phyloP scores from a whole-genome alignment of 345 rosid species.

The Leavenworthia alabamica region DNA sequence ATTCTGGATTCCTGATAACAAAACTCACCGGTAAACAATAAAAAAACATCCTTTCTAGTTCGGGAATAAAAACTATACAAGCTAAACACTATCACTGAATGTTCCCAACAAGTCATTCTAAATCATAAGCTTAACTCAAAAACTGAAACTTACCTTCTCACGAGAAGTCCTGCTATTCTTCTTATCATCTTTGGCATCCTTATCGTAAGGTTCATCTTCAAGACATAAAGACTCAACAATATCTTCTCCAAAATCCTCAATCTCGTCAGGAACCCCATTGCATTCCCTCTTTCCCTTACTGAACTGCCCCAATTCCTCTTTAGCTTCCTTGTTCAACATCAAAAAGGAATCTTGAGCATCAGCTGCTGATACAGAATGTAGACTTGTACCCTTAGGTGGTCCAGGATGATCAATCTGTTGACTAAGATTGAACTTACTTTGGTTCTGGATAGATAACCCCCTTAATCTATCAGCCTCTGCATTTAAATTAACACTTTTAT shows the following conservation, averaged over 20 bases:
- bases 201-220: constrained; percentile 46
- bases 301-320: constrained; percentile 17
- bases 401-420: constrained; percentile 66
- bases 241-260: constrained; percentile 49
- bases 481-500: constrained; percentile 21
- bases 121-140: not conserved
- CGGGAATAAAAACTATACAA: not conserved
- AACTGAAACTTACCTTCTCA: constrained; percentile 35
- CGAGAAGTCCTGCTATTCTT: constrained; percentile 31
- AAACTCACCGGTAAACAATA: constrained; percentile 3
- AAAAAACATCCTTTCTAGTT: not conserved
- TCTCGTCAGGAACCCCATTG: not conserved
- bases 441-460: constrained; percentile 20
- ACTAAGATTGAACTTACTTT: constrained; percentile 34
- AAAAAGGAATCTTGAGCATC: constrained; percentile 41
- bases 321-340: constrained; percentile 33
- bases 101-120: not conserved
- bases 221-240: constrained; percentile 48
- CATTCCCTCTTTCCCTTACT: constrained; percentile 26
- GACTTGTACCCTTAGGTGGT: constrained; percentile 46
- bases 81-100: not conserved
- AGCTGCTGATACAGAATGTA: constrained; percentile 45
- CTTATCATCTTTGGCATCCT: constrained; percentile 39
- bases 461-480: constrained; percentile 35
- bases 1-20: constrained; percentile 67